Conservation (phyloP, 108 stramenopile genomes). For the Hondaea fermentalgiana region DNA sequence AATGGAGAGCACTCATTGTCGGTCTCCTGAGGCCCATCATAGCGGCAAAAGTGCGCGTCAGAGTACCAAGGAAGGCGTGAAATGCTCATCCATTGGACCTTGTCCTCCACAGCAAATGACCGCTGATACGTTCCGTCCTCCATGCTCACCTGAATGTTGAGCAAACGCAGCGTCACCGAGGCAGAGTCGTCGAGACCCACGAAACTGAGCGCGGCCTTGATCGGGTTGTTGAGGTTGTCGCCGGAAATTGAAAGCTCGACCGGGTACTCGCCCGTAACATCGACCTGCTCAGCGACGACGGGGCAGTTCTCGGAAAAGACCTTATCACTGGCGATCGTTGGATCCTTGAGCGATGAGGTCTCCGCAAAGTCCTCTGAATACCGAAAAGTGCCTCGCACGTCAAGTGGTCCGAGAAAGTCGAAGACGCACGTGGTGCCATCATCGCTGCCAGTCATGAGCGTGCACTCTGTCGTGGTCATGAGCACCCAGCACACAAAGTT, state of each 20-base stretch:
- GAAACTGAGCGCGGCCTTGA: neutral
- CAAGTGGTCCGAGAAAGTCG: too few relatives aligned
- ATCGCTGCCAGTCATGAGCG: too few relatives aligned
- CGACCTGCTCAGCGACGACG: neutral
- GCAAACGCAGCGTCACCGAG: neutral
- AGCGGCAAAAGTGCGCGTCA: neutral
- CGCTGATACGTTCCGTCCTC: neutral
- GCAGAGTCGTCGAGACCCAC: neutral
- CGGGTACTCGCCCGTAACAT: neutral
- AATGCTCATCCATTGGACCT: neutral
- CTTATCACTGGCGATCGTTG: too few relatives aligned
- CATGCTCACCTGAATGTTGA: neutral
- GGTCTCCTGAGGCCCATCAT: neutral
- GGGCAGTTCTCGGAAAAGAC: neutral
- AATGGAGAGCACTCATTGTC: neutral
- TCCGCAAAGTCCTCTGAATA: too few relatives aligned
- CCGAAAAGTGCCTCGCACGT: too few relatives aligned
- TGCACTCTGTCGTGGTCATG: too few relatives aligned
- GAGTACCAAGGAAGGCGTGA: neutral
- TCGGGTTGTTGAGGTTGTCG: neutral
- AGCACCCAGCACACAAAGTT: too few relatives aligned
- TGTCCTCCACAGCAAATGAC: neutral
- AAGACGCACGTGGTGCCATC: too few relatives aligned
- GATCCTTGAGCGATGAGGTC: too few relatives aligned
- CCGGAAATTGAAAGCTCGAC: neutral